These are phyloP conservation scores for Chrysoporthe austroafricana DNA, from an alignment of 2,329 filamentous ascomycete species.

Conservation along the genomic window DNA sequence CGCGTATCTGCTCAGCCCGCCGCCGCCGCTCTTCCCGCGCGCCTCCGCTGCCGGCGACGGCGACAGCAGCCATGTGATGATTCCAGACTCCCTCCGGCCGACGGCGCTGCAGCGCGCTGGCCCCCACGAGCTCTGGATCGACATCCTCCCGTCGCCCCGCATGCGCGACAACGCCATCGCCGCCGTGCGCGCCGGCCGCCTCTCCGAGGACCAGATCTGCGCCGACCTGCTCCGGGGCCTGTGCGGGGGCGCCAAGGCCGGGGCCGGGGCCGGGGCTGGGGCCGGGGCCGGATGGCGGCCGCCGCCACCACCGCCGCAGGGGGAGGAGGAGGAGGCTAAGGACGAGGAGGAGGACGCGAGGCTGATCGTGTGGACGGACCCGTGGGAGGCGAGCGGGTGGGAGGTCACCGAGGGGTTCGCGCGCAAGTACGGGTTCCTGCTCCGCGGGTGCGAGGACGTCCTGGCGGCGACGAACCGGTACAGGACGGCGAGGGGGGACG, in stretches of 20 bases:
- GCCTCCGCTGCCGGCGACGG: background rate
- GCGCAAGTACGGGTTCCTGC: conserved; percentile 35
- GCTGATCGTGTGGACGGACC: conserved; percentile 23
- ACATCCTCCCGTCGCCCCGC: conserved; percentile 31
- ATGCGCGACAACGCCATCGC: conserved; percentile 34
- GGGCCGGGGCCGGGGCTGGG: background rate
- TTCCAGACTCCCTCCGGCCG: conserved; percentile 33
- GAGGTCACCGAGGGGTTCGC: conserved; percentile 36
- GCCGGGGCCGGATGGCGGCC: background rate
- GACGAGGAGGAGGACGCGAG: conserved; percentile 15
- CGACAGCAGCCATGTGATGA: background rate
- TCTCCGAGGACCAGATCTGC: conserved; percentile 29
- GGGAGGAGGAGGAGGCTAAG: background rate
- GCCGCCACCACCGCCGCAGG: background rate
- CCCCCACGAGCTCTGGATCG: conserved; percentile 34
- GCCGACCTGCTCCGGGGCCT: conserved; percentile 17
- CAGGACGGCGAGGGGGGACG: conserved; percentile 18
- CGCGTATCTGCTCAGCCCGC: conserved; percentile 19
- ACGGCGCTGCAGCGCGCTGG: conserved; percentile 33
- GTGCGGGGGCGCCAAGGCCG: conserved; percentile 8
- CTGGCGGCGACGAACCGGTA: conserved; percentile 34
- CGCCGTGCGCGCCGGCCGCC: conserved; percentile 18
- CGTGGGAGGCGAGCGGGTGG: conserved; percentile 37
- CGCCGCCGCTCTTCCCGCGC: conserved; percentile 31
- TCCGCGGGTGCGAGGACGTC: conserved; percentile 34